These are phyloP conservation scores for Xylaria sp. DNA, from an alignment of 2,329 filamentous ascomycete genomes.

Conservation along the genomic window DNA sequence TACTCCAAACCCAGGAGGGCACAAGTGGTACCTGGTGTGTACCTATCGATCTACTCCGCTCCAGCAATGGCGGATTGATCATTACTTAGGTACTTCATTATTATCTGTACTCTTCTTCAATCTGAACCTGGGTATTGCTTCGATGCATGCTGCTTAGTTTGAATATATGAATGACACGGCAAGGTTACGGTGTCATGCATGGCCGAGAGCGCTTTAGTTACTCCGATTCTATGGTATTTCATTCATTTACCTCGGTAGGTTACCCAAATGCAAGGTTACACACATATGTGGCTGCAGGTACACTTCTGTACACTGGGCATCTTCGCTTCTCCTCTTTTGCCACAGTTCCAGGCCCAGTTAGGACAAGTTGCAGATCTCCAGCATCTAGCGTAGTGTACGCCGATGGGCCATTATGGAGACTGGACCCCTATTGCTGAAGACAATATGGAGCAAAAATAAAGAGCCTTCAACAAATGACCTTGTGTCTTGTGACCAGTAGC, in stretches of 20 bases:
- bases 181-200: background rate
- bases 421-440: conserved; percentile 28
- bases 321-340: background rate
- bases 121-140: background rate
- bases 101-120: background rate
- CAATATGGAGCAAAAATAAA: background rate
- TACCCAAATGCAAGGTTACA: no score
- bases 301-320: background rate
- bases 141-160: background rate
- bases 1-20: background rate
- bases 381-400: background rate
- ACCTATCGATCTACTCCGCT: background rate
- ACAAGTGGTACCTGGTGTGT: background rate
- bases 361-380: conserved; percentile 14
- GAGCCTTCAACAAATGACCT: background rate
- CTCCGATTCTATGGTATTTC: background rate
- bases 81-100: background rate
- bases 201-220: background rate
- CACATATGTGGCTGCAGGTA: background rate
- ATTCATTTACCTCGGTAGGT: no score
- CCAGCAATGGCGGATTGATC: background rate
- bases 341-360: conserved; percentile 5
- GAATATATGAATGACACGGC: background rate
- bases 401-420: conserved; percentile 5
- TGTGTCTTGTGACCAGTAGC: conserved; percentile 28